Conservation (phyloP, 2,329 filamentous ascomycete species). For the Colletotrichum sp. region DNA sequence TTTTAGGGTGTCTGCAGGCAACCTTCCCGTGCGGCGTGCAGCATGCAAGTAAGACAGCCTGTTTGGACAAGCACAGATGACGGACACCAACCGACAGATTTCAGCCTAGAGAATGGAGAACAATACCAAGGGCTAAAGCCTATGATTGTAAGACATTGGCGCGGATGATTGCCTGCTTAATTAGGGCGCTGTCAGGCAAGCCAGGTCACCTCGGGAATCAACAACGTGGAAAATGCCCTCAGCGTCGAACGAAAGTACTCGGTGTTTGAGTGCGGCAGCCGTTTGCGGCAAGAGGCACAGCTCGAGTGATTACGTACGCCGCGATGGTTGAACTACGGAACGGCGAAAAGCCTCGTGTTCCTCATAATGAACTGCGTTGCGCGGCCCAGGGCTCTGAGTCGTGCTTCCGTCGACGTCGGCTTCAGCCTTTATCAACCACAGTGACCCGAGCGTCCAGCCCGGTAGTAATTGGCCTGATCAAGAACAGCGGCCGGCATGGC, state of each 20-base stretch:
- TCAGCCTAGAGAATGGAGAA: neutral
- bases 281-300: neutral
- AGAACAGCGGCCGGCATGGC: slow-evolving; percentile 11
- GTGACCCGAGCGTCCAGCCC: neutral
- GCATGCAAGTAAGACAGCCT: neutral
- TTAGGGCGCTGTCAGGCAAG: neutral
- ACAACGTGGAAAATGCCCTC: neutral
- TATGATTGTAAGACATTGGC: neutral
- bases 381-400: slow-evolving; percentile 10
- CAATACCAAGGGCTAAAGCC: neutral
- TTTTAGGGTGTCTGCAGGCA: neutral
- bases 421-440: neutral
- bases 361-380: neutral
- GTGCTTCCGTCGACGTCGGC: neutral
- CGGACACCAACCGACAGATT: neutral
- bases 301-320: slow-evolving; percentile 7
- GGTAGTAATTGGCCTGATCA: neutral
- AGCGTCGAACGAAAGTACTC: neutral
- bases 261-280: neutral
- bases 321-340: neutral
- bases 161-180: neutral
- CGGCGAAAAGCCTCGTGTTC: slow-evolving; percentile 2
- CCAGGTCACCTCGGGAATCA: neutral
- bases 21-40: neutral
- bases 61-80: neutral